A percentile compares a stretch with the other conserved stretches of the same genome.
Evolutionary conservation across 2,329 filamentous ascomycete species (phyloP).

Genomic region (Fusarium mundagurra): DNA sequence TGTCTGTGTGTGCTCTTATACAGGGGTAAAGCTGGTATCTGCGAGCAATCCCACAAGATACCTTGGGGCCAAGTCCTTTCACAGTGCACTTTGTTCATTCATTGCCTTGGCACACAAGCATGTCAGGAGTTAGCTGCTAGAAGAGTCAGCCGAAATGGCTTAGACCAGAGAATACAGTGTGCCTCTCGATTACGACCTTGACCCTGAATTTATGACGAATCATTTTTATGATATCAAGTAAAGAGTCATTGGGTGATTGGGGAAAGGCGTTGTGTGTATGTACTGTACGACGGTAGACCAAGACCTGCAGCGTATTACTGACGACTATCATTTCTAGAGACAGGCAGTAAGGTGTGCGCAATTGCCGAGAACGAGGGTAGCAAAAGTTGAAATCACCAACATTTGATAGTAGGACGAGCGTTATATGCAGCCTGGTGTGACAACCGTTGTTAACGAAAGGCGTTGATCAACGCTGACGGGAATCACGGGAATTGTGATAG

Average conservation of each 20-base stretch:
- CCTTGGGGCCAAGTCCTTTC: constrained; percentile 17
- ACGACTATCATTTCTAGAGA: constrained; percentile 15
- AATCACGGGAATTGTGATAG: neutral
- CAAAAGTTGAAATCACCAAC: neutral
- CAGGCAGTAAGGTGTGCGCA: constrained; percentile 4
- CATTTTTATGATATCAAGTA: constrained; percentile 25
- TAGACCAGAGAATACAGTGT: neutral
- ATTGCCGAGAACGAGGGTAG: constrained; percentile 7
- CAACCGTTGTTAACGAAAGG: constrained; percentile 6
- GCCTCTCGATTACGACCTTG: constrained; percentile 6
- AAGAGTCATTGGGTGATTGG: neutral
- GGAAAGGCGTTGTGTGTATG: neutral
- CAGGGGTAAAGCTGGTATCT: constrained; percentile 11
- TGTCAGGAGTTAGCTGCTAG: constrained; percentile 6
- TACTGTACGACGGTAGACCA: constrained; percentile 5
- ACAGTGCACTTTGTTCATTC: constrained; percentile 23
- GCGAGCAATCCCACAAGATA: neutral
- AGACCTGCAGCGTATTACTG: constrained; percentile 21
- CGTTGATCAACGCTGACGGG: neutral
- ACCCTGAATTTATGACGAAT: constrained; percentile 37
- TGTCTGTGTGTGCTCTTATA: neutral
- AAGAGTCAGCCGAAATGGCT: constrained; percentile 24
- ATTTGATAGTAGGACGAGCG: neutral
- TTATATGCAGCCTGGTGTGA: constrained; percentile 12
- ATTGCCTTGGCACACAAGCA: neutral